Evolutionary conservation across 2,329 filamentous ascomycete species (phyloP).

Genomic region (Diplocarpon rosae): DNA sequence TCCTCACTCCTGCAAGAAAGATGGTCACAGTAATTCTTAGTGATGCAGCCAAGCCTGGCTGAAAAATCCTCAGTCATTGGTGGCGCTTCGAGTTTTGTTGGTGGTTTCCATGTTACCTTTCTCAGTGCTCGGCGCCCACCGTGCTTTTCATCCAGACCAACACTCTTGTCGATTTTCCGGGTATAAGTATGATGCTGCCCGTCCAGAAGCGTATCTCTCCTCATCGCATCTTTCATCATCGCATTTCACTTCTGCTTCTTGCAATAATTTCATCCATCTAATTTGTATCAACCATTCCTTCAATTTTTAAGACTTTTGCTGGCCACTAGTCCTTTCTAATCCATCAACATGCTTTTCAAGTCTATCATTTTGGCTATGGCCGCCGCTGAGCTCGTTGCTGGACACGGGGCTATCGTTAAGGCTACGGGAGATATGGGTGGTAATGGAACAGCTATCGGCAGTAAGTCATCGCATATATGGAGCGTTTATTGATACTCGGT

Average conservation of each 20-base stretch:
- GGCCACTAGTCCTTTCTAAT: conserved; percentile 8
- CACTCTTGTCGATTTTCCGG: background rate
- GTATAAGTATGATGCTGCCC: conserved; percentile 4
- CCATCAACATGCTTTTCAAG: conserved; percentile 31
- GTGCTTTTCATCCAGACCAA: conserved; percentile 1
- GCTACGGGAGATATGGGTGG: conserved; percentile 49
- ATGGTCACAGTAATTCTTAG: background rate
- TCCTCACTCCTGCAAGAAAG: background rate
- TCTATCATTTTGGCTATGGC: conserved; percentile 39
- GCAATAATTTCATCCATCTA: conserved; percentile 5
- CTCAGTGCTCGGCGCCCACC: conserved; percentile 9
- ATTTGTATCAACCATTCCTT: conserved; percentile 1
- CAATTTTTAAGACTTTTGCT: conserved; percentile 8
- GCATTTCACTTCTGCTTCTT: conserved; percentile 2
- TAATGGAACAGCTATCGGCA: conserved; percentile 37
- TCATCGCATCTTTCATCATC: conserved; percentile 7
- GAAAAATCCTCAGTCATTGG: background rate
- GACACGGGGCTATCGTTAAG: conserved; percentile 47
- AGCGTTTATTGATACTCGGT: conserved; percentile 15
- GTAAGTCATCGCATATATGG: conserved; percentile 21
- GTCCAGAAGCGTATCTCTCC: background rate
- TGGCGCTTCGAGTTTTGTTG: background rate
- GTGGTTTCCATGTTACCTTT: conserved; percentile 4
- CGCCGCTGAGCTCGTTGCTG: conserved; percentile 42
- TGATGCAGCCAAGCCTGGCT: background rate